These are phyloP conservation scores for Fusarium longipes DNA, from an alignment of 2,329 filamentous ascomycete genomes.

Conservation along the genomic window DNA sequence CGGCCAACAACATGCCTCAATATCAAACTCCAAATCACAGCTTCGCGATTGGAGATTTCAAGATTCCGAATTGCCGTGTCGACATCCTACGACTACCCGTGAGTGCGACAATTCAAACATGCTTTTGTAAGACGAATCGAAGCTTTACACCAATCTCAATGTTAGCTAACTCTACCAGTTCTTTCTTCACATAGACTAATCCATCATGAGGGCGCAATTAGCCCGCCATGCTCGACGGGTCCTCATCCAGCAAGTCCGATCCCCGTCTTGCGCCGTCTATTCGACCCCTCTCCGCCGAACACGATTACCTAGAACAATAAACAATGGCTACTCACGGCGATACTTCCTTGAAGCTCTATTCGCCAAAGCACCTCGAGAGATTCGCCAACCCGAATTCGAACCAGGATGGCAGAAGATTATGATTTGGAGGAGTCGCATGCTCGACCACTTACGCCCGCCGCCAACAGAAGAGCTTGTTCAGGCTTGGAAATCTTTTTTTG, in stretches of 20 bases:
- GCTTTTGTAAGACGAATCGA: conserved; percentile 33
- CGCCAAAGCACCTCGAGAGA: conserved; percentile 66
- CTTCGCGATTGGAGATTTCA: conserved; percentile 38
- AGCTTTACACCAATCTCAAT: too few relatives aligned
- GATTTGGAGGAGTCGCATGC: conserved; percentile 71
- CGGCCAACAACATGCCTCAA: conserved; percentile 27
- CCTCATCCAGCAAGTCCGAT: conserved; percentile 50
- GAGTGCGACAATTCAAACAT: conserved; percentile 41
- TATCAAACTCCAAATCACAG: conserved; percentile 41
- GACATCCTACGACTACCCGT: conserved; percentile 23
- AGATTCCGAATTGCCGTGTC: conserved; percentile 34
- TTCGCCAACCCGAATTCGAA: conserved; percentile 72
- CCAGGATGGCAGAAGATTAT: conserved; percentile 79
- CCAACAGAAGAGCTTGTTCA: conserved; percentile 69
- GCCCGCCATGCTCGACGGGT: conserved; percentile 59
- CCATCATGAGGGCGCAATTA: conserved; percentile 59
- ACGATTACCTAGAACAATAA: conserved; percentile 40
- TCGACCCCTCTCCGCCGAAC: conserved; percentile 47
- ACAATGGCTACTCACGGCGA: conserved; percentile 43
- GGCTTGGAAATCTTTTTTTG: conserved; percentile 74
- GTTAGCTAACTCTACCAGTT: conserved; percentile 32
- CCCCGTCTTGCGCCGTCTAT: conserved; percentile 51
- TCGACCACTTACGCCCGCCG: conserved; percentile 73
- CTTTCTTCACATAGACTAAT: conserved; percentile 45
- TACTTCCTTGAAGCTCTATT: conserved; percentile 72